Conservation (phyloP, 208 protist genomes). For the Naegleria lovaniensis region DNA sequence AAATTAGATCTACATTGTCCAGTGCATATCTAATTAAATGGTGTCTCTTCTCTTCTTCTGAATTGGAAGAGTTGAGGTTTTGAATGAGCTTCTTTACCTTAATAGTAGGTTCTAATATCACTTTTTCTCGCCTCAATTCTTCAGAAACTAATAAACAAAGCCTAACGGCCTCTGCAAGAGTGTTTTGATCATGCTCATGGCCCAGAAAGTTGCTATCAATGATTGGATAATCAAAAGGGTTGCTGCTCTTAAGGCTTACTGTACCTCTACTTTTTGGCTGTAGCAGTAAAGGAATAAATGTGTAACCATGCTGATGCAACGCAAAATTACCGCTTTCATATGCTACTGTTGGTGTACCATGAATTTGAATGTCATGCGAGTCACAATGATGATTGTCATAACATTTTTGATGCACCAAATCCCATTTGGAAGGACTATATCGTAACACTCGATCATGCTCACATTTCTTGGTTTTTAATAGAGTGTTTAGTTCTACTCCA, state of each 20-base stretch:
- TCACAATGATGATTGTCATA: too few species aligned
- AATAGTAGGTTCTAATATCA: constrained; percentile 30
- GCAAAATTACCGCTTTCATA: neutral
- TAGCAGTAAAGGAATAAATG: neutral
- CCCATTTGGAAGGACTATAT: neutral
- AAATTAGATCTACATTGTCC: constrained; percentile 33
- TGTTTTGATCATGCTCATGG: constrained; percentile 9
- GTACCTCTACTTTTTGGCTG: constrained; percentile 8
- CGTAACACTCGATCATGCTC: neutral
- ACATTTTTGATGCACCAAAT: neutral
- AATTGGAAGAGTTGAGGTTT: neutral
- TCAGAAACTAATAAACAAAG: constrained; percentile 15
- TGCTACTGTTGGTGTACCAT: neutral
- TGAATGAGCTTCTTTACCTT: constrained; percentile 27
- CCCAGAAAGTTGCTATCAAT: neutral
- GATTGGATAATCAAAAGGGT: neutral
- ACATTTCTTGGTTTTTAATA: neutral
- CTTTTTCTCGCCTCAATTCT: constrained; percentile 28
- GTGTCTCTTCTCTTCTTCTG: neutral
- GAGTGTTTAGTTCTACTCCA: neutral
- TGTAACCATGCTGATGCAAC: neutral
- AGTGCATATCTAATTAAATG: constrained; percentile 38
- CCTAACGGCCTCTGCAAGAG: constrained; percentile 26
- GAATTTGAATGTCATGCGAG: neutral
- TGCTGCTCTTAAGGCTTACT: neutral